These are phyloP conservation scores for Aspergillus cavernicola DNA, from an alignment of 495 filamentous ascomycete genomes.

Conservation along the genomic window DNA sequence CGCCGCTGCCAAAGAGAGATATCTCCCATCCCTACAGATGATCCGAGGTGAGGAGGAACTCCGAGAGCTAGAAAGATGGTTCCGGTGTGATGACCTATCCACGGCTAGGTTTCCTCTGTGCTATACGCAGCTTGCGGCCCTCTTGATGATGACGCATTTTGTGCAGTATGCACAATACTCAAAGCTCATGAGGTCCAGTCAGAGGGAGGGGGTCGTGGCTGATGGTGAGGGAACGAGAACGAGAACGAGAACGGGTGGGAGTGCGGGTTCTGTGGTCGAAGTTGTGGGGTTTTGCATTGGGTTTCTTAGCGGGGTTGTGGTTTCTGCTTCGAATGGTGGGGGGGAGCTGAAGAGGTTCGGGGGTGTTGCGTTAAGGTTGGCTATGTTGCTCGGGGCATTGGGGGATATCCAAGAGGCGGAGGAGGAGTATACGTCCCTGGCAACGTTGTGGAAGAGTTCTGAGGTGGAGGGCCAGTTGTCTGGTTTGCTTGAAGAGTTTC, in stretches of 20 bases:
- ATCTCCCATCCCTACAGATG: constrained; percentile 24
- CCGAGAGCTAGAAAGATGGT: constrained; percentile 22
- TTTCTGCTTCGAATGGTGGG: constrained; percentile 22
- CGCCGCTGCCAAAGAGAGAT: constrained; percentile 17
- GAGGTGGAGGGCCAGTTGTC: not conserved
- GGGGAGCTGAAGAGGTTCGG: constrained; percentile 32
- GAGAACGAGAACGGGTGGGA: not conserved
- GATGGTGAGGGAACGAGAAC: not conserved
- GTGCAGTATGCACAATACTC: constrained; percentile 26
- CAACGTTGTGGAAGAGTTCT: constrained; percentile 16
- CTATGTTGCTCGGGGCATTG: constrained; percentile 31
- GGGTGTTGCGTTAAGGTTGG: constrained; percentile 37
- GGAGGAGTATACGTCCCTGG: constrained; percentile 18
- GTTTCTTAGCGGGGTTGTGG: constrained; percentile 37
- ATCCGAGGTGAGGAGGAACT: constrained; percentile 21
- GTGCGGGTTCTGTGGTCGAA: constrained; percentile 19
- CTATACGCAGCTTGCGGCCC: constrained; percentile 33
- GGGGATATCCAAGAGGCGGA: constrained; percentile 42
- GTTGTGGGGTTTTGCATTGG: constrained; percentile 46
- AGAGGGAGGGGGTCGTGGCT: not conserved
- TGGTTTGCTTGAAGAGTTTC: constrained; percentile 4
- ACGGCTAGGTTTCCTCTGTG: constrained; percentile 18
- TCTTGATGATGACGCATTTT: constrained; percentile 35
- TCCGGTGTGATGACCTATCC: constrained; percentile 19
- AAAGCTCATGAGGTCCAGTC: too few species aligned